Evolutionary conservation across 2,329 filamentous ascomycete species (phyloP).

Genomic region (Claviceps africana): DNA sequence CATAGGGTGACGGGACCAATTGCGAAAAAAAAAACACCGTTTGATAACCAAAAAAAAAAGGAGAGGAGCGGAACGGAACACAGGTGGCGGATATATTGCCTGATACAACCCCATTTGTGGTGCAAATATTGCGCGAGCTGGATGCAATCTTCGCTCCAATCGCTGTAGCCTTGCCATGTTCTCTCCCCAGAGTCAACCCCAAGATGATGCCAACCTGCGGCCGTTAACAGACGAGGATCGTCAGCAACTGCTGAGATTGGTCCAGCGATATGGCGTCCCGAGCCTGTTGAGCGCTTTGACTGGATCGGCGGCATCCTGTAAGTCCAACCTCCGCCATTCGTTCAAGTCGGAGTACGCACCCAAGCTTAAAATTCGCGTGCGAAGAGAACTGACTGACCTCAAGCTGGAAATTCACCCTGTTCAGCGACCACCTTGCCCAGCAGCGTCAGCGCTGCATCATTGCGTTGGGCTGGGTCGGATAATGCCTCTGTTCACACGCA

Average conservation of each 20-base stretch:
- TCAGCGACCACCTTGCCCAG: slow-evolving; percentile 27
- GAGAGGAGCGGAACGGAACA: not conserved
- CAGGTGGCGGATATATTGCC: not conserved
- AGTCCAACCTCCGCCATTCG: slow-evolving; percentile 8
- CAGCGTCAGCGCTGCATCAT: slow-evolving; percentile 25
- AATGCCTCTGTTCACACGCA: slow-evolving; percentile 26
- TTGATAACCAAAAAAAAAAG: not conserved
- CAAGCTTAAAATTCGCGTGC: not conserved
- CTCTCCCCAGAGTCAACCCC: slow-evolving; percentile 12
- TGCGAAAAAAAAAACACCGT: too few relatives aligned
- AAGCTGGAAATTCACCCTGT: slow-evolving; percentile 25
- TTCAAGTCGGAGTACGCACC: not conserved
- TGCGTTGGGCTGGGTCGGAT: slow-evolving; percentile 28
- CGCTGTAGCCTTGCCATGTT: slow-evolving; percentile 16
- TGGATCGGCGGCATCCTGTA: slow-evolving; percentile 23
- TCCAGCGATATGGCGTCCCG: slow-evolving; percentile 24
- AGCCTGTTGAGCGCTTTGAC: slow-evolving; percentile 24
- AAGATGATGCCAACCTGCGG: slow-evolving; percentile 22
- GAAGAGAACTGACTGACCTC: not conserved
- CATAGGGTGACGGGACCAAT: not conserved
- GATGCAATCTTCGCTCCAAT: not conserved
- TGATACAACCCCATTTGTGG: not conserved
- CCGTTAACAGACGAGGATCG: slow-evolving; percentile 26
- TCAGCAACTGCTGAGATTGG: slow-evolving; percentile 21
- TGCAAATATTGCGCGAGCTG: not conserved